Evolutionary conservation across 202 grass and related monocot species (phyloP).

Genomic region (Bolboschoenoplectus hybrid): DNA sequence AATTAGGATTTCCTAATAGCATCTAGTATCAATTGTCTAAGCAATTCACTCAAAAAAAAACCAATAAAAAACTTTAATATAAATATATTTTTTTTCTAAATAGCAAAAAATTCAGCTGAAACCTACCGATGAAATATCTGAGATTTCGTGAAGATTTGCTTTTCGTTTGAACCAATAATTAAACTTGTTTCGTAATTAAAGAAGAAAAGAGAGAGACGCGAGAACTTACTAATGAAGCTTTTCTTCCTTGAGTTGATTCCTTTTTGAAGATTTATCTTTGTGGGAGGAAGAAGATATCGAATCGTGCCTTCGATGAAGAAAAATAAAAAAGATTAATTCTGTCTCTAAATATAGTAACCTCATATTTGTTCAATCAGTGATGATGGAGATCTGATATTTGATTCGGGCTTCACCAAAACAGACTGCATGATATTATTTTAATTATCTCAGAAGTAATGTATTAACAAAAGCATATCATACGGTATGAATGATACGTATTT

Average conservation of each 20-base stretch:
- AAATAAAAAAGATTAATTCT: neutral
- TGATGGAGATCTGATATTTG: neutral
- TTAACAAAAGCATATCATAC: too few species aligned
- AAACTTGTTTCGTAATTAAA: neutral
- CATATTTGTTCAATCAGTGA: neutral
- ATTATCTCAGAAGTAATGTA: too few species aligned
- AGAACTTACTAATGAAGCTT: conserved; percentile 11
- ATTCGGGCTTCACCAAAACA: neutral
- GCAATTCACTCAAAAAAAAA: neutral
- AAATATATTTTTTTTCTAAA: neutral
- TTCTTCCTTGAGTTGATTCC: conserved; percentile 4
- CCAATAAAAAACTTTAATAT: too few species aligned
- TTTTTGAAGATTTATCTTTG: neutral
- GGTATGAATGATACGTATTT: too few species aligned
- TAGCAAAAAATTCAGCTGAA: neutral
- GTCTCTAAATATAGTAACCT: conserved; percentile 20
- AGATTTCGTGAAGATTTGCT: neutral
- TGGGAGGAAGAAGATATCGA: neutral
- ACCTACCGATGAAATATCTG: neutral
- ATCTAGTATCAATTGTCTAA: neutral
- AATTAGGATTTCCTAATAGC: neutral
- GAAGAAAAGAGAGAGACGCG: neutral
- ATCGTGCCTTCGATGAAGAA: neutral
- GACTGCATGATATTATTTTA: neutral
- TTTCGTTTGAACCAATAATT: neutral